These are phyloP conservation scores for Apiotrichum porosum DNA, from an alignment of 1,284 basidiomycete genomes.

Conservation along the genomic window DNA sequence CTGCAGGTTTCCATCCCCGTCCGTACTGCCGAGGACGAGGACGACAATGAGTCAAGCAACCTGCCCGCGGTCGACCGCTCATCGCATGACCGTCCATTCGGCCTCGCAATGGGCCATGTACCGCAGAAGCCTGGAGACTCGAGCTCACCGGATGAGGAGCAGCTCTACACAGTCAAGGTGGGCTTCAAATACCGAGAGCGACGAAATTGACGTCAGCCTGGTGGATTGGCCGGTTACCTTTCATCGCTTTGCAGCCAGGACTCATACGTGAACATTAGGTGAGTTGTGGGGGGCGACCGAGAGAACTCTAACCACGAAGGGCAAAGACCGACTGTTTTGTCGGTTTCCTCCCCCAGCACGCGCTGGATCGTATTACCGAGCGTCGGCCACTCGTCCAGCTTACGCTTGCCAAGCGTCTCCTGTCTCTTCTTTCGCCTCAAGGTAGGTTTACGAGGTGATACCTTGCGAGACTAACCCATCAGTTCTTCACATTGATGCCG, in stretches of 20 bases:
- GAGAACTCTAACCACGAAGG: constrained; percentile 45
- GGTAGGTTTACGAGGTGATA: constrained; percentile 51
- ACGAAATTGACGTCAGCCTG: constrained; percentile 58
- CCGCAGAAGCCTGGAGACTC: too few species aligned
- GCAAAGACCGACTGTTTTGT: constrained; percentile 98
- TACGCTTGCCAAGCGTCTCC: constrained; percentile 91
- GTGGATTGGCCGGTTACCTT: constrained; percentile 97
- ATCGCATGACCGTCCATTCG: constrained; percentile 25
- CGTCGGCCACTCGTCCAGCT: constrained; percentile 90
- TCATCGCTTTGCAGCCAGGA: constrained; percentile 86
- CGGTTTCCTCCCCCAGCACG: constrained; percentile 82
- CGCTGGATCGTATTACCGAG: constrained; percentile 85
- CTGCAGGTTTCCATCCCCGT: constrained; percentile 19
- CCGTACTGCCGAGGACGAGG: constrained; percentile 14
- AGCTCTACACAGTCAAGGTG: constrained; percentile 81
- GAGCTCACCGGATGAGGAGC: constrained; percentile 53
- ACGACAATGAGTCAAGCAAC: neutral
- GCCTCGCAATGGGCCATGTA: constrained; percentile 33
- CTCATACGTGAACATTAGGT: constrained; percentile 85
- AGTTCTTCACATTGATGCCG: constrained; percentile 96
- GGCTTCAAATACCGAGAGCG: neutral
- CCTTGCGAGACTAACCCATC: constrained; percentile 6
- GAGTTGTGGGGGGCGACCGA: too few species aligned
- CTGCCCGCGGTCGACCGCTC: neutral
- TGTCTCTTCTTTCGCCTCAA: constrained; percentile 87